Percentiles rank a stretch among this genome's conserved stretches.
These are phyloP conservation scores for Vigna mungo DNA, from an alignment of 306 rosid species.

Conservation along the genomic window DNA sequence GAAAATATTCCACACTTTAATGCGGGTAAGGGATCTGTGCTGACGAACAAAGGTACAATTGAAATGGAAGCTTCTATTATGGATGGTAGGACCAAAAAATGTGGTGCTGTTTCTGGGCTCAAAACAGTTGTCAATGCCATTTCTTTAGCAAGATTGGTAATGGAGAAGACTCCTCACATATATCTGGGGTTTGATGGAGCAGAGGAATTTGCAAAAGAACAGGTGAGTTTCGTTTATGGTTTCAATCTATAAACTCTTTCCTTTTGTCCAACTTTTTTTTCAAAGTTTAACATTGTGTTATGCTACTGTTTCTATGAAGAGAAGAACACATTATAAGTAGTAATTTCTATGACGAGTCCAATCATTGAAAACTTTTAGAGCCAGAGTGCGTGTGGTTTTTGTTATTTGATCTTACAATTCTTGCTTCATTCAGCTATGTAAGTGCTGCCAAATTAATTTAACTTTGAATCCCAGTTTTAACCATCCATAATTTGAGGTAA, in stretches of 20 bases:
- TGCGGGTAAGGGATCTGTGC: slow-evolving; percentile 82
- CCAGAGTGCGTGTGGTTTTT: not conserved
- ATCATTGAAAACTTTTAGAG: not conserved
- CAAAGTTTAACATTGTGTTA: not conserved
- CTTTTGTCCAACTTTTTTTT: not conserved
- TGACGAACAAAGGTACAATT: slow-evolving; percentile 67
- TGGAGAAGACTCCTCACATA: slow-evolving; percentile 94
- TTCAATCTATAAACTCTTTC: not conserved
- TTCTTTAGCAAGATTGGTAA: slow-evolving; percentile 79
- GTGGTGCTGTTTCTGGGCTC: slow-evolving; percentile 95
- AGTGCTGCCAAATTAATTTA: not conserved
- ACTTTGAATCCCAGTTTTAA: not conserved
- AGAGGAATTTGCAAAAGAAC: slow-evolving; percentile 53
- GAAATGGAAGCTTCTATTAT: slow-evolving; percentile 93
- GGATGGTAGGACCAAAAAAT: slow-evolving; percentile 72
- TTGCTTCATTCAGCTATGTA: not conserved
- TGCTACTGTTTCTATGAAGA: not conserved
- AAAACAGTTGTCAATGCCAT: slow-evolving; percentile 80
- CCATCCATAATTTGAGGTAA: not conserved
- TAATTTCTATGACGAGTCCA: not conserved
- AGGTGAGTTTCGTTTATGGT: slow-evolving; percentile 36
- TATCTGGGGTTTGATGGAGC: slow-evolving; percentile 60
- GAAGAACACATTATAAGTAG: not conserved
- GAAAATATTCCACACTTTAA: slow-evolving; percentile 75
- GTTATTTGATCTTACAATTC: not conserved